phyloP scores from a whole-genome alignment of 1,284 basidiomycete genomes.

The Tremellales sp. region DNA sequence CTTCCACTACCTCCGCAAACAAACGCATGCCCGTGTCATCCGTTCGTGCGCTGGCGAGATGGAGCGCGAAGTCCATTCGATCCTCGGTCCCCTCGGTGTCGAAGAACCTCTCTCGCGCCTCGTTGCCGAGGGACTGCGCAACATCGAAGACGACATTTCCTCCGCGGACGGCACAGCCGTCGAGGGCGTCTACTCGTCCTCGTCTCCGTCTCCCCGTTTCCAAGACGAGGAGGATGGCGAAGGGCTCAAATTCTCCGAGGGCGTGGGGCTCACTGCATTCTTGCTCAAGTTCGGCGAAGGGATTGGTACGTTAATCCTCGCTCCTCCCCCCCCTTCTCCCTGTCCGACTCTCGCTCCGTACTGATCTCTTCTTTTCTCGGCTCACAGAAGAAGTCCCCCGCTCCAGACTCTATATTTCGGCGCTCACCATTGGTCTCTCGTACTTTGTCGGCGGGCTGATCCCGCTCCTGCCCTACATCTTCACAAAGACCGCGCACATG shows the following conservation, averaged over 20 bases:
- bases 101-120: conserved; percentile 73
- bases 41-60: conserved; percentile 89
- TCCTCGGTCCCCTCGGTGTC: conserved; percentile 84
- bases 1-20: conserved; percentile 73
- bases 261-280: conserved; percentile 81
- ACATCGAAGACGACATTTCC: conserved; percentile 56
- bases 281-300: conserved; percentile 89
- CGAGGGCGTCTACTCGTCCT: conserved; percentile 29
- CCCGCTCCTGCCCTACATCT: conserved; percentile 87
- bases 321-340: background rate
- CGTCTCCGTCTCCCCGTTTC: conserved; percentile 28
- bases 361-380: background rate
- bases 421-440: conserved; percentile 88
- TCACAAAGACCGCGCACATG: conserved; percentile 55
- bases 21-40: conserved; percentile 74
- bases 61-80: conserved; percentile 85
- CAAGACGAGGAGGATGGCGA: conserved; percentile 3
- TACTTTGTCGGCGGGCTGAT: conserved; percentile 73
- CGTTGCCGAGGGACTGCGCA: conserved; percentile 69
- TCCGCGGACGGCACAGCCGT: conserved; percentile 14
- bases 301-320: conserved; percentile 57
- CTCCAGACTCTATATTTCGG: conserved; percentile 69
- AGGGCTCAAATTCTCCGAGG: conserved; percentile 59
- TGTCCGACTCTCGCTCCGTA: background rate
- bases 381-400: conserved; percentile 72